phyloP scores from a whole-genome alignment of 108 stramenopile species.

The Cylindrotheca closterium region DNA sequence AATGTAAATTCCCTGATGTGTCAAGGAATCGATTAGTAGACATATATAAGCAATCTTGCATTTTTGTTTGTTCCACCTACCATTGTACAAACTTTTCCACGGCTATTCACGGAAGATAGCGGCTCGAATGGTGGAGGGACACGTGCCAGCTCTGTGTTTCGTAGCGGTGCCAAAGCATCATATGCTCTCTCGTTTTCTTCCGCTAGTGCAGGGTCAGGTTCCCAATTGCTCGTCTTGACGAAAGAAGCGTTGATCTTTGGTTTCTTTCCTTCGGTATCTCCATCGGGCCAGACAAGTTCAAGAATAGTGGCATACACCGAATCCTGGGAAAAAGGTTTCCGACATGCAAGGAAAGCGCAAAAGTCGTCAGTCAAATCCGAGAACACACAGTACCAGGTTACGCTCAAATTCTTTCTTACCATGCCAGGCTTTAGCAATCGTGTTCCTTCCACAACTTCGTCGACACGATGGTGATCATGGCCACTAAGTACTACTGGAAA shows the following conservation, averaged over 20 bases:
- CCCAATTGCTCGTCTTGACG: slow-evolving; percentile 32
- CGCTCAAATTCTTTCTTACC: too few relatives aligned
- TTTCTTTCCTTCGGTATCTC: slow-evolving; percentile 4
- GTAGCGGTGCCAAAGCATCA: slow-evolving; percentile 36
- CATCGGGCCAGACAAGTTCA: slow-evolving; percentile 38
- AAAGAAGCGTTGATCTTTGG: slow-evolving; percentile 32
- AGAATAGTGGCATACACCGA: slow-evolving; percentile 41
- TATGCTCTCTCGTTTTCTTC: slow-evolving; percentile 42
- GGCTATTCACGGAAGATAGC: slow-evolving; percentile 24
- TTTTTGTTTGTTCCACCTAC: too few relatives aligned
- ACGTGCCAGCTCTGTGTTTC: slow-evolving; percentile 42
- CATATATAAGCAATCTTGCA: too few relatives aligned
- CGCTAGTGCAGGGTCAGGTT: slow-evolving; percentile 24
- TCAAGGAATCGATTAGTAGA: too few relatives aligned
- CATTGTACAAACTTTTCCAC: slow-evolving; percentile 45
- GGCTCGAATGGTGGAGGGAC: slow-evolving; percentile 41
- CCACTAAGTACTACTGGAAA: slow-evolving; percentile 51
- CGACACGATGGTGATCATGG: slow-evolving; percentile 55
- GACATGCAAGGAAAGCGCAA: too few relatives aligned
- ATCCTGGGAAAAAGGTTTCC: too few relatives aligned
- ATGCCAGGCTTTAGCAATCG: slow-evolving; percentile 47
- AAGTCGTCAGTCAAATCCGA: too few relatives aligned
- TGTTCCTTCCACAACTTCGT: slow-evolving; percentile 49
- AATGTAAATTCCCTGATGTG: slow-evolving; percentile 27
- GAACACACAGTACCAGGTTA: too few relatives aligned